Evolutionary conservation across 352 stramenopile genomes (phyloP), one percentile per base, ranked within the genome.

Genomic region (Phytopythium chamaehyphon): DNA sequence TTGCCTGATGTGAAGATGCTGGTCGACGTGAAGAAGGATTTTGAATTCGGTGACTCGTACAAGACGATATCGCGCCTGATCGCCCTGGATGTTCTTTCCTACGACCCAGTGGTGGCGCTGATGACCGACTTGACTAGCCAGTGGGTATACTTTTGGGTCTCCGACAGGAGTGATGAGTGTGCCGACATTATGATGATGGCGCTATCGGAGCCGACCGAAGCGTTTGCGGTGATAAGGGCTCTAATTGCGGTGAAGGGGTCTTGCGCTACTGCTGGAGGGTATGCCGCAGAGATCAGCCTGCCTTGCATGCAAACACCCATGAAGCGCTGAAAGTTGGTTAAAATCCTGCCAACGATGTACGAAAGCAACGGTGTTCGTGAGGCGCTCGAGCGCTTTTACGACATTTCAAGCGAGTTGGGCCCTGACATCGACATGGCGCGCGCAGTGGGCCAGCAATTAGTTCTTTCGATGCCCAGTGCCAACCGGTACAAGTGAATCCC

Each of bases 71-170:
- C 69, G 37, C 56, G 80, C 31, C 57, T 80, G 22, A 73, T 76
- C 38, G 64, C 66, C 8, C 49, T 84, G 35, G 64, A 79, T 69
- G 15, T 79, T 16, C 47, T 84, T 14, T 40, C 28, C 31, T 35
- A 52, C 12, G 51, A 72, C 28, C 59, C 61, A 56, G 64, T 81
- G 51, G 64, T 76, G 48, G 73, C 69, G 49, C 57, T 81, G 21
- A 51, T 81, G 44, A 79, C 67, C 12, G 58, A 81, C 52, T 70
- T 76, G 43, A 62, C 16, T 9, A 11, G 21, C n/a, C 18, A 48
- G 59, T 75, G 65, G 65, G 18, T 57, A n/a, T 77, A 77, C 58
- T 79, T 73, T 46, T 83, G 65, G 65, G 55, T 77, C 43, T 61
- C 71, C 9, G 50, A 68, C 11, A 68, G 38, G 53, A 57, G 35